Percentiles rank a stretch among this genome's conserved stretches.
Evolutionary conservation across 352 stramenopile genomes (phyloP).

Genomic region (Globisporangium camurandrum): DNA sequence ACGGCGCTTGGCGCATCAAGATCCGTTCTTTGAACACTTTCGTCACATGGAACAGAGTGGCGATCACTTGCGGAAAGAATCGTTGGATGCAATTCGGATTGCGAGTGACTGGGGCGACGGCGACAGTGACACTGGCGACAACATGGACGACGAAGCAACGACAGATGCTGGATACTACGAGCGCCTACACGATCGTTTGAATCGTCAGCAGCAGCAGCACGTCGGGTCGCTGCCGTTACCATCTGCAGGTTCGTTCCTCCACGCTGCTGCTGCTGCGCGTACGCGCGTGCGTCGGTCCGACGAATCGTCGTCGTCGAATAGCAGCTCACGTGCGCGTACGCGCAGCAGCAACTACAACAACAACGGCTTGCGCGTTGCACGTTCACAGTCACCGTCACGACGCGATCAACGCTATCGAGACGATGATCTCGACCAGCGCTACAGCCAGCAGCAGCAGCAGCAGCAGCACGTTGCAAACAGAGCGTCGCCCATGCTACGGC

Average conservation of each 20-base stretch:
- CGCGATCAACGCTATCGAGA: too few species aligned
- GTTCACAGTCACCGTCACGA: neutral
- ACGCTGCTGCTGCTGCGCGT: neutral
- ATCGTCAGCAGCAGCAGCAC: neutral
- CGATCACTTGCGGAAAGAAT: conserved; percentile 13
- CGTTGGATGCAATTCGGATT: conserved; percentile 30
- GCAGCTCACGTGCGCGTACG: too few species aligned
- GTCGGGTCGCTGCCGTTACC: conserved; percentile 1
- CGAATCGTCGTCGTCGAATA: too few species aligned
- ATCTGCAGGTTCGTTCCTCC: neutral
- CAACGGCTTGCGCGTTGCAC: neutral
- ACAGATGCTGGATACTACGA: too few species aligned
- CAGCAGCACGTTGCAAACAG: too few species aligned
- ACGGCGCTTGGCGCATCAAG: conserved; percentile 7
- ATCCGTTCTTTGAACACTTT: neutral
- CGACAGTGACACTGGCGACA: neutral
- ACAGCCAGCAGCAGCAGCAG: neutral
- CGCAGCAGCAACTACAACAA: neutral
- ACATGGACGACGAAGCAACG: too few species aligned
- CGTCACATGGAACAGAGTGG: neutral
- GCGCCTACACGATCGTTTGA: too few species aligned
- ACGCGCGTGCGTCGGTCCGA: conserved; percentile 4
- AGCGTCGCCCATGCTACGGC: too few species aligned
- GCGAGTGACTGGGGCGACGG: conserved; percentile 35
- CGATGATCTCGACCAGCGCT: too few species aligned